Evolutionary conservation across 2,329 filamentous ascomycete genomes (phyloP), one percentile per base, ranked within the genome.

Genomic region (Graphilbum ipis-grandicollis): DNA sequence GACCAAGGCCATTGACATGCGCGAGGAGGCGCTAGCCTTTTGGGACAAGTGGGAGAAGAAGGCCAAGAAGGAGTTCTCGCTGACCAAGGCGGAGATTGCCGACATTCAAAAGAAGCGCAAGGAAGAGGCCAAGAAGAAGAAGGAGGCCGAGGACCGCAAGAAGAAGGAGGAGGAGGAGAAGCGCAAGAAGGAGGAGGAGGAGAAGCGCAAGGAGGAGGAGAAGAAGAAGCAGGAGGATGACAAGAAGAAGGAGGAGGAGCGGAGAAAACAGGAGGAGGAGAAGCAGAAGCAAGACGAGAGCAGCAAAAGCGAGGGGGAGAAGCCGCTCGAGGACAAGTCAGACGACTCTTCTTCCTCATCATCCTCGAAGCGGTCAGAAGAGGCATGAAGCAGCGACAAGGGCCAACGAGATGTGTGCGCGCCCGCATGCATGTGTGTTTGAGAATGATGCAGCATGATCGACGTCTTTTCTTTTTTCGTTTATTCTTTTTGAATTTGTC

Each of bases 1-100:
- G 9, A 47, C 46, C 9, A 38, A 40, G 17, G 41, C 44, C 21
- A 31, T 34, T 2, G 23, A 23, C 19, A 40, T 52, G 29, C 23
- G 26, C 10, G 28, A 34, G 3, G 43, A 50, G 35, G 35, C 40
- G 15, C 36, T 36, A 5, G 33, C 41, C 21, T 52, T 44, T 34
- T 52, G 48, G 47, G 19, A 37, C 4, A 40, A 45, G 19, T 43
- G 40, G 17, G 36, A 46, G n/a, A 34, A 36, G 9, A 31, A 33
- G 13, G 35, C 38, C 13, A 25, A 33, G 21, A 36, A 45, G 34
- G 39, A 34, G 36, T 21, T 19, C 13, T 28, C 9, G 5, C 26
- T 28, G 14, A 28, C 26, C 26, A 28, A 28, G 14, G 33, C 6
- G 12, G 19, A 32, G 9, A 10, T 43, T 12, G 9, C 35, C 14